Percentiles rank a stretch among this genome's conserved stretches.
Conservation (phyloP, 805 yeast genomes). For the Yamadazyma ubonensis region DNA sequence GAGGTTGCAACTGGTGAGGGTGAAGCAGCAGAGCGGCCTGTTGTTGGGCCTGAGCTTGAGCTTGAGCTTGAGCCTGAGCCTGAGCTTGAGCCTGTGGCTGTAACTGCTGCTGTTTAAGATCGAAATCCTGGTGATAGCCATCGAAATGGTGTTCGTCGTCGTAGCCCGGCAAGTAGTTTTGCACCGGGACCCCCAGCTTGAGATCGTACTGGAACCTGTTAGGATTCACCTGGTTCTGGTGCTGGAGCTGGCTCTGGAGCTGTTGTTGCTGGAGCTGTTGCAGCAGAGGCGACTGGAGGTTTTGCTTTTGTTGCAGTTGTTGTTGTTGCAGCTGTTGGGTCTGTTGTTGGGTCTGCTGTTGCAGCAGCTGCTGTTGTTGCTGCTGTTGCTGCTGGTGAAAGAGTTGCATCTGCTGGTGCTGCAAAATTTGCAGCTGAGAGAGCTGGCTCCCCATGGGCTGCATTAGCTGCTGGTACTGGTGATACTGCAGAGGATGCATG, state of each 20-base stretch:
- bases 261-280: constrained; percentile 11
- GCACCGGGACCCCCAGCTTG: constrained; percentile 1
- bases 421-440: constrained; percentile 5
- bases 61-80: constrained; percentile 1
- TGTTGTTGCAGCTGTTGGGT: constrained; percentile 17
- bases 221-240: constrained; percentile 4
- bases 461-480: constrained; percentile 17
- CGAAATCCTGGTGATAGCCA: constrained; percentile 8
- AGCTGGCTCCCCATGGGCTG: constrained; percentile 6
- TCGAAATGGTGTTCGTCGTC: constrained; percentile 10
- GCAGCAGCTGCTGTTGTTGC: constrained; percentile 2
- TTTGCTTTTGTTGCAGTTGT: constrained; percentile 18
- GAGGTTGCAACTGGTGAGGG: constrained; percentile 13
- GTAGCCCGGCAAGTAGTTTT: constrained; percentile 1
- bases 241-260: constrained; percentile 7
- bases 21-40: constrained; percentile 13
- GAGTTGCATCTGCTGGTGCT: constrained; percentile 6
- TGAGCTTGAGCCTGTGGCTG: constrained; percentile 4
- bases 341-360: constrained; percentile 13
- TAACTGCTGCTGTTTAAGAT: constrained; percentile 3
- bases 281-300: constrained; percentile 6
- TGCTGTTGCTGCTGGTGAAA: constrained; percentile 2
- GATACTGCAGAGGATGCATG: constrained; percentile 18
- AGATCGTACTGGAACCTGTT: constrained; percentile 1
- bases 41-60: constrained; percentile 9